A percentile compares a stretch with the other conserved stretches of the same genome.
Evolutionary conservation across 331 rosid species (phyloP).

Genomic region (Phaseolus coccineus): DNA sequence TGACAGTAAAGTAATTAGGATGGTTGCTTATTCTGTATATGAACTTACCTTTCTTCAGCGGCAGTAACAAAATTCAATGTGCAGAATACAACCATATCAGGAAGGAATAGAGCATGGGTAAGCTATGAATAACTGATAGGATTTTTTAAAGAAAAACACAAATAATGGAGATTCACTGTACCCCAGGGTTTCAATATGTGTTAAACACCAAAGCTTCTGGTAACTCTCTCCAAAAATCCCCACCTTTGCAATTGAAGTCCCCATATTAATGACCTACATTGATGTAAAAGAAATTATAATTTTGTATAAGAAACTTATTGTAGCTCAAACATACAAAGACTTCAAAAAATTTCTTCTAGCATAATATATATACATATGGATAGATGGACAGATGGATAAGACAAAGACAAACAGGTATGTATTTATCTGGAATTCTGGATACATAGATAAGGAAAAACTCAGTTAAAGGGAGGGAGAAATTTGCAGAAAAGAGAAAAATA

Average conservation of each 20-base stretch:
- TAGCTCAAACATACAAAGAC: constrained; percentile 15
- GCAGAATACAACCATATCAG: background rate
- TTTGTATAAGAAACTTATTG: constrained; percentile 18
- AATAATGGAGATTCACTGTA: constrained; percentile 43
- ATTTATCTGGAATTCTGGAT: background rate
- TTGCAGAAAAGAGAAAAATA: constrained; percentile 13
- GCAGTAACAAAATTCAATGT: constrained; percentile 20
- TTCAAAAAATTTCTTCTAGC: background rate
- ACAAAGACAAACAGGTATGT: background rate
- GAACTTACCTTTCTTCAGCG: constrained; percentile 27
- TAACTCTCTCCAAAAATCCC: constrained; percentile 82
- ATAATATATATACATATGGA: background rate
- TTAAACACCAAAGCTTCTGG: constrained; percentile 94
- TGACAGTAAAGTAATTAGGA: background rate
- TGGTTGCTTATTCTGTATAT: background rate
- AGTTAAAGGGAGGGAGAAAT: background rate
- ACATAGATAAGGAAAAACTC: background rate
- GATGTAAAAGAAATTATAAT: constrained; percentile 21
- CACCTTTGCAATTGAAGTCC: constrained; percentile 85
- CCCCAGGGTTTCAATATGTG: constrained; percentile 91
- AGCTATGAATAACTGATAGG: background rate
- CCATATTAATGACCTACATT: constrained; percentile 84
- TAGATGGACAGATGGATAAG: background rate
- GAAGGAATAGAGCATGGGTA: background rate
- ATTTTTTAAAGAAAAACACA: background rate